These are phyloP conservation scores for Aaosphaeria arxii DNA, from an alignment of 2,329 filamentous ascomycete species.

Conservation along the genomic window DNA sequence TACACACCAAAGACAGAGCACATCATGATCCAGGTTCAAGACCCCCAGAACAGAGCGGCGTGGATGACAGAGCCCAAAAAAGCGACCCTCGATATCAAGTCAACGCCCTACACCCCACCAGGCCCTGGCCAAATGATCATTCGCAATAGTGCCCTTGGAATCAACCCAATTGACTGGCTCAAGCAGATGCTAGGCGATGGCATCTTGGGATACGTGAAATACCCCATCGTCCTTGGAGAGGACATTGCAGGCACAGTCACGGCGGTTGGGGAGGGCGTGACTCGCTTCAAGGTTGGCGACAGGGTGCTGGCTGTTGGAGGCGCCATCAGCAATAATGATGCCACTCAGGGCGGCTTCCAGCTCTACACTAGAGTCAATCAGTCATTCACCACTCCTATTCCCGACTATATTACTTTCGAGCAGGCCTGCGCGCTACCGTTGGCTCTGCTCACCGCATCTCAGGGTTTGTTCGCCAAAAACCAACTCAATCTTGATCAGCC, in stretches of 20 bases:
- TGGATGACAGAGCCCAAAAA: constrained; percentile 27
- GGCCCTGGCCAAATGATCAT: constrained; percentile 38
- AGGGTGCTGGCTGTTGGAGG: constrained; percentile 39
- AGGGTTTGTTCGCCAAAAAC: constrained; percentile 2
- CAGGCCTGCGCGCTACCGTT: constrained; percentile 7
- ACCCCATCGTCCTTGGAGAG: constrained; percentile 8
- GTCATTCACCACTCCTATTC: constrained; percentile 19
- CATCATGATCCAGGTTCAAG: background rate
- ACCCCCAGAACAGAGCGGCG: constrained; percentile 24
- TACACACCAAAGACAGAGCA: no score
- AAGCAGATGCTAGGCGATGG: constrained; percentile 4
- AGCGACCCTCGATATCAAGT: constrained; percentile 29
- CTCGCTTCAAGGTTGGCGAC: constrained; percentile 40
- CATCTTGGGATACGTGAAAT: constrained; percentile 3
- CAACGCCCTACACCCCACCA: constrained; percentile 36
- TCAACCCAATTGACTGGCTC: constrained; percentile 10
- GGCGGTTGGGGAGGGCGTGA: constrained; percentile 39
- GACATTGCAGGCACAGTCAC: constrained; percentile 50
- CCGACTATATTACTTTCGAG: constrained; percentile 13
- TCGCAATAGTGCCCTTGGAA: constrained; percentile 36
- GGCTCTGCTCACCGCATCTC: constrained; percentile 3
- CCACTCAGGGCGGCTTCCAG: constrained; percentile 24
- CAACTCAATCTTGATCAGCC: constrained; percentile 2
- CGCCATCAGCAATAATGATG: constrained; percentile 3
- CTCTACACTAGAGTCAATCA: constrained; percentile 9